These are phyloP conservation scores for Prunus padus DNA, from an alignment of 306 rosid genomes.

Conservation along the genomic window DNA sequence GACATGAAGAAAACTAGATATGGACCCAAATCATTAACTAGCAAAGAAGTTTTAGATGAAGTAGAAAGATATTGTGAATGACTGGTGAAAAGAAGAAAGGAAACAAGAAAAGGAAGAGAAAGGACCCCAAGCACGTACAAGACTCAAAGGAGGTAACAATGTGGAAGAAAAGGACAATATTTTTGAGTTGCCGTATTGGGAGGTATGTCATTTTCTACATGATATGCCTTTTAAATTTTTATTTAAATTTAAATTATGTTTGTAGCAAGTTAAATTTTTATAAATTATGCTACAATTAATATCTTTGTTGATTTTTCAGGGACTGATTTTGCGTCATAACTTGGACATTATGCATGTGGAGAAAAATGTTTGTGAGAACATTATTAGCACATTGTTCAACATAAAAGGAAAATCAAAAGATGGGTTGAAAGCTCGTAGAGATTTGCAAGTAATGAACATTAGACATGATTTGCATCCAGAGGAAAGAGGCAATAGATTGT, in stretches of 20 bases:
- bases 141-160: too few relatives aligned
- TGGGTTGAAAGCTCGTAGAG: background rate
- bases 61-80: background rate
- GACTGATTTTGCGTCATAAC: background rate
- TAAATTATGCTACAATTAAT: background rate
- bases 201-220: background rate
- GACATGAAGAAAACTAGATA: background rate
- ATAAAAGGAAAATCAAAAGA: background rate
- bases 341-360: background rate
- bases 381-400: background rate
- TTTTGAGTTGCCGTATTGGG: background rate
- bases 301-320: too few relatives aligned
- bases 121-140: rapidly evolving
- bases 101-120: background rate
- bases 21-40: background rate
- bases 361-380: background rate
- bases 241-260: background rate
- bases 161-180: background rate
- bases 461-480: background rate
- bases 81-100: background rate
- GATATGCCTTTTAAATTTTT: too few relatives aligned
- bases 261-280: background rate
- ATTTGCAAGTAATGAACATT: background rate
- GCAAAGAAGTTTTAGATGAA: too few relatives aligned
- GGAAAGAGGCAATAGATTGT: background rate